Evolutionary conservation across 2,329 filamentous ascomycete genomes (phyloP).

Genomic region (Cladorrhinum sp.): DNA sequence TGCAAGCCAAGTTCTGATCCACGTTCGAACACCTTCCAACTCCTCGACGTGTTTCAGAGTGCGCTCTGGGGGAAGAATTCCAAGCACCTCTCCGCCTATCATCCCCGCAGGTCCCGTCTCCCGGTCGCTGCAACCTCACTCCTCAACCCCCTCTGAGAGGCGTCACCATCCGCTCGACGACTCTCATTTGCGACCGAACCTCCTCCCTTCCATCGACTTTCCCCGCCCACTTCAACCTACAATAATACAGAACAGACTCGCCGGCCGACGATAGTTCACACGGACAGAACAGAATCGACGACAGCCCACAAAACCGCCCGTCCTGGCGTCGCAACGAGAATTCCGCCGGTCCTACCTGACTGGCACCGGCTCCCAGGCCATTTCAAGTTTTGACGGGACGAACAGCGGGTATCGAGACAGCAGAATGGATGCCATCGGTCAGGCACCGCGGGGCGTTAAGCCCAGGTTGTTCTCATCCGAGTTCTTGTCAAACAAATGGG

Average conservation of each 20-base stretch:
- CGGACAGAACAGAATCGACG: neutral
- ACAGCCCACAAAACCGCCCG: conserved; percentile 36
- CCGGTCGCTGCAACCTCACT: conserved; percentile 11
- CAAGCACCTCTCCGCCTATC: conserved; percentile 17
- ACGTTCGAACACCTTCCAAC: conserved; percentile 27
- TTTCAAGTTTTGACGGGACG: conserved; percentile 30
- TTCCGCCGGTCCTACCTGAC: conserved; percentile 45
- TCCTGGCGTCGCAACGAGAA: conserved; percentile 46
- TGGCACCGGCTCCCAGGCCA: conserved; percentile 33
- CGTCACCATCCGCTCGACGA: neutral
- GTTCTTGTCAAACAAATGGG: conserved; percentile 81
- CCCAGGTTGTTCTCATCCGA: conserved; percentile 52
- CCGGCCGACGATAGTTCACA: neutral
- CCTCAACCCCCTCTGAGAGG: conserved; percentile 9
- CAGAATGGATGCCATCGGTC: conserved; percentile 31
- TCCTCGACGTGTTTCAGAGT: conserved; percentile 31
- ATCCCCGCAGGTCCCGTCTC: conserved; percentile 9
- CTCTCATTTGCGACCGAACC: neutral
- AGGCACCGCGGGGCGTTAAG: conserved; percentile 38
- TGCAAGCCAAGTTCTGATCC: conserved; percentile 24
- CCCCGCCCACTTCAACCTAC: conserved; percentile 2
- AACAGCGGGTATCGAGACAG: conserved; percentile 36
- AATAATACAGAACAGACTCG: neutral
- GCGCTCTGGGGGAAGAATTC: conserved; percentile 20
- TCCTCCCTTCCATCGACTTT: neutral